Conservation (phyloP, 2,329 filamentous ascomycete genomes). For the Graphium sp. region DNA sequence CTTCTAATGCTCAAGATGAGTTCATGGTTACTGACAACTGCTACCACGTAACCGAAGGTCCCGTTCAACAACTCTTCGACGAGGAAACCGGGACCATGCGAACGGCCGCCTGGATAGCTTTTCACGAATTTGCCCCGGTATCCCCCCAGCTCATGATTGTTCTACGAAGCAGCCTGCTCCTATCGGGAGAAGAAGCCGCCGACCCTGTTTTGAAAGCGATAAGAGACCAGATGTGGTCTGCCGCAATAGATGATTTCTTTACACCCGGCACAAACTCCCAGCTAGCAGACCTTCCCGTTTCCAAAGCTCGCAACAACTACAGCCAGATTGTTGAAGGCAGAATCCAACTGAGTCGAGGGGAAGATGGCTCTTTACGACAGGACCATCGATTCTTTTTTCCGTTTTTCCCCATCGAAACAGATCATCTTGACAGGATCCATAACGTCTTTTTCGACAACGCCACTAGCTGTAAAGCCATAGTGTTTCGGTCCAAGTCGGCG, state of each 20-base stretch:
- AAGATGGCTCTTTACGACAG: conserved; percentile 3
- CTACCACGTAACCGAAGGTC: conserved; percentile 13
- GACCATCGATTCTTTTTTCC: conserved; percentile 11
- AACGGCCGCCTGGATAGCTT: conserved; percentile 2
- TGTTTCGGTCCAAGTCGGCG: conserved; percentile 7
- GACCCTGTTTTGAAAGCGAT: too few species aligned
- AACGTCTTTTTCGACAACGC: conserved; percentile 11
- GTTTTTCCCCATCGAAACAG: conserved; percentile 9
- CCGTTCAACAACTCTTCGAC: conserved; percentile 6
- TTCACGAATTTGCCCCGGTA: conserved; percentile 14
- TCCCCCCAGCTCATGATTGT: conserved; percentile 12
- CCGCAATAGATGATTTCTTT: too few species aligned
- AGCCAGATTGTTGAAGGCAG: conserved; percentile 7
- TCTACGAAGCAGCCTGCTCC: conserved; percentile 8
- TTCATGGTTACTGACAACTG: conserved; percentile 10
- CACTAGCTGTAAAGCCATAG: conserved; percentile 7
- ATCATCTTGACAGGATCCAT: conserved; percentile 13
- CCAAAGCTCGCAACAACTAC: conserved; percentile 11
- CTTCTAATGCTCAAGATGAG: conserved; percentile 7
- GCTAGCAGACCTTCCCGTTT: conserved; percentile 9
- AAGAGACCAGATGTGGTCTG: too few species aligned
- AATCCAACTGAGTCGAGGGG: conserved; percentile 6
- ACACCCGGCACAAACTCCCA: conserved; percentile 5
- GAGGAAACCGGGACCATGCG: conserved; percentile 6
- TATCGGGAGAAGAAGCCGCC: conserved; percentile 9